Conservation (phyloP, 2,329 filamentous ascomycete genomes). For the Basipetospora chlamydospora region DNA sequence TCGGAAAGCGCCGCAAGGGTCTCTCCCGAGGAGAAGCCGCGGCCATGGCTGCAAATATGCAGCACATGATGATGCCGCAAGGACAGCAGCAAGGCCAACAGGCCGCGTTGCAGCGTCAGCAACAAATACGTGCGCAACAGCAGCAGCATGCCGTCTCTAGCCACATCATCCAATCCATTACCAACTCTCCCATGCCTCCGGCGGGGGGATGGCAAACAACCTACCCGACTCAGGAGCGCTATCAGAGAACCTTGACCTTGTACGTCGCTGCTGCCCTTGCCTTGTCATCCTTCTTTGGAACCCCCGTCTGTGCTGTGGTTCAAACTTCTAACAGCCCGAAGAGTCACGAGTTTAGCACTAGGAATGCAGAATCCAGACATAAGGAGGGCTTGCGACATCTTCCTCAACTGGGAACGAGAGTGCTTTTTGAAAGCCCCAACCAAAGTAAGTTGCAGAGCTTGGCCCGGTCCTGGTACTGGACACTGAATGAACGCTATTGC, state of each 20-base stretch:
- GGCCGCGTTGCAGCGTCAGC: constrained; percentile 16
- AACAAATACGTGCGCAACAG: too few relatives aligned
- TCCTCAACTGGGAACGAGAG: constrained; percentile 32
- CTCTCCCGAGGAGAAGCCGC: constrained; percentile 3
- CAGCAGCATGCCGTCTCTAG: too few relatives aligned
- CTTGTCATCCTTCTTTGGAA: too few relatives aligned
- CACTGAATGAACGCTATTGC: constrained; percentile 3
- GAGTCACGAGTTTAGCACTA: constrained; percentile 36
- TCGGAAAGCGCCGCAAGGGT: neutral
- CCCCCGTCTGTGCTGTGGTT: too few relatives aligned
- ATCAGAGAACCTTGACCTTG: constrained; percentile 28
- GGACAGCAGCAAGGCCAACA: constrained; percentile 24
- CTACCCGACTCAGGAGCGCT: constrained; percentile 22
- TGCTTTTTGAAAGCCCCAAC: constrained; percentile 29
- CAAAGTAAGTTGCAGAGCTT: too few relatives aligned
- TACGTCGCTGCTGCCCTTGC: too few relatives aligned
- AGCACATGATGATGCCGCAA: constrained; percentile 38
- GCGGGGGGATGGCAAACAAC: constrained; percentile 25
- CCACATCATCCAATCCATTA: too few relatives aligned
- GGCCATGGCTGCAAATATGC: constrained; percentile 45
- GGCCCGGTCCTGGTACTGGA: too few relatives aligned
- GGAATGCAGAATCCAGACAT: constrained; percentile 27
- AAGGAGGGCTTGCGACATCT: constrained; percentile 24
- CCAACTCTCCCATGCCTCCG: constrained; percentile 15
- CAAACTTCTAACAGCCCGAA: too few relatives aligned